Percentiles rank a stretch among this genome's conserved stretches.
phyloP scores from a whole-genome alignment of 2,329 filamentous ascomycete species.

The Pseudogymnoascus verrucosus region DNA sequence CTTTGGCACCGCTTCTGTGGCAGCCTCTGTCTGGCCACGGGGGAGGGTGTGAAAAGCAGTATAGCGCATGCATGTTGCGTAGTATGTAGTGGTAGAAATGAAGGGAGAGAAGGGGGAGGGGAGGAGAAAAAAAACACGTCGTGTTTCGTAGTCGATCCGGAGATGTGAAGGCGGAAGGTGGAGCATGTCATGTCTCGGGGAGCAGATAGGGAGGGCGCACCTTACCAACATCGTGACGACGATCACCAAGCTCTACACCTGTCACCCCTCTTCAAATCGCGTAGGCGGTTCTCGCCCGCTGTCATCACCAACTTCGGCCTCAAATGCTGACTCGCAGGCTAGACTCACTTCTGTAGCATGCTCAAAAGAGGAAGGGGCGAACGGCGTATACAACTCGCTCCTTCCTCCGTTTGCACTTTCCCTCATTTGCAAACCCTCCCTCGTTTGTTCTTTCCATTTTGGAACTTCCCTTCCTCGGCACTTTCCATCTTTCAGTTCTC shows the following conservation, averaged over 20 bases:
- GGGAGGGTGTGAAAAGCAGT: background rate
- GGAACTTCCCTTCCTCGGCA: background rate
- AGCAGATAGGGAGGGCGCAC: background rate
- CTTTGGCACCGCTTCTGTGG: background rate
- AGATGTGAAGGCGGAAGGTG: background rate
- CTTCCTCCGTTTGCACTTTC: background rate
- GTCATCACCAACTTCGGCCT: background rate
- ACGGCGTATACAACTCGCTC: background rate
- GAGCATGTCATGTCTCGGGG: background rate
- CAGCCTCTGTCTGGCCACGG: background rate
- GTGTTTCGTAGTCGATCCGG: background rate
- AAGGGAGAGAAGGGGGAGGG: background rate
- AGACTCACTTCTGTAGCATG: background rate
- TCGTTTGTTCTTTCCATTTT: background rate
- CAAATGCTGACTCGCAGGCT: background rate
- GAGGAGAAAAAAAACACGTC: background rate
- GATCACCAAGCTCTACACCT: background rate
- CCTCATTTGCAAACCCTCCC: background rate
- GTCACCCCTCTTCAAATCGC: background rate
- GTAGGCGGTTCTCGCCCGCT: background rate
- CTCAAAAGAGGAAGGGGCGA: background rate
- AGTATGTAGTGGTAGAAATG: background rate
- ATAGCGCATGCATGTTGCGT: background rate
- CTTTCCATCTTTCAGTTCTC: too few species aligned
- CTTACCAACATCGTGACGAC: background rate